Base-by-base conservation (phyloP, 176 grass and related monocot species). In the Tillandsia leiboldiana region DNA sequence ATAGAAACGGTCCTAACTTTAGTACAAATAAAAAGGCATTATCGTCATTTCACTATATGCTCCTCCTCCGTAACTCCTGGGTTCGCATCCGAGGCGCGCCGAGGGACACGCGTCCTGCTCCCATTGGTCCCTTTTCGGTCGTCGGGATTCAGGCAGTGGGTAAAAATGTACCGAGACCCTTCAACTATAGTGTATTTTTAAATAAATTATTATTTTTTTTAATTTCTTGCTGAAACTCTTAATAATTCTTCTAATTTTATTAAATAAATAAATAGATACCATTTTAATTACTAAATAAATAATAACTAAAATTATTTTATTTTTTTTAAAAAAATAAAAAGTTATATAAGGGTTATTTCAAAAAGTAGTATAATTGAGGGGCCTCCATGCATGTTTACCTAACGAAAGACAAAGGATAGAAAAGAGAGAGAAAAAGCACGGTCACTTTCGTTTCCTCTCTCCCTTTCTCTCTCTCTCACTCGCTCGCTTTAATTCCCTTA, bases 391-490 rank as follows among this genome's bases (percentile, higher is more conserved):
- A 42, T 42, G 33, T 42, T 42, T 42, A 42, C 33, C 4, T 5
- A 42, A 6, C 4, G 33, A 42, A 42, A 42, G 33, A 13, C 28
- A 76, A 42, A 42, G 15, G 64, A 77, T 52, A 59, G 49, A 76
- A 76, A 49, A 70, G 75, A 78, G 75, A 70, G 28, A 78, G 65
- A 49, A 51, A 70, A 58, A 27, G 53, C 22, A 71, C 20, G 9
- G 59, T 26, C 57, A 63, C 23, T 58, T 15, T 33, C 51, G 26
- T 51, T 51, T 26, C 5, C 67, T 22, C 63, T 22, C 63, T 47
- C 63, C n/a, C 63, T 29, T 27, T 20, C 64, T 67, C 7, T 49
- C 65, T 67, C 65, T 66, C 29, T 18, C 27, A 42, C 8, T 33
- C 65, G 9, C 8, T 33, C 65, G 9, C 8, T 42, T 6, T 67